These are phyloP conservation scores for Chamaenerion angustifolium DNA, from an alignment of 345 rosid species.

Conservation along the genomic window DNA sequence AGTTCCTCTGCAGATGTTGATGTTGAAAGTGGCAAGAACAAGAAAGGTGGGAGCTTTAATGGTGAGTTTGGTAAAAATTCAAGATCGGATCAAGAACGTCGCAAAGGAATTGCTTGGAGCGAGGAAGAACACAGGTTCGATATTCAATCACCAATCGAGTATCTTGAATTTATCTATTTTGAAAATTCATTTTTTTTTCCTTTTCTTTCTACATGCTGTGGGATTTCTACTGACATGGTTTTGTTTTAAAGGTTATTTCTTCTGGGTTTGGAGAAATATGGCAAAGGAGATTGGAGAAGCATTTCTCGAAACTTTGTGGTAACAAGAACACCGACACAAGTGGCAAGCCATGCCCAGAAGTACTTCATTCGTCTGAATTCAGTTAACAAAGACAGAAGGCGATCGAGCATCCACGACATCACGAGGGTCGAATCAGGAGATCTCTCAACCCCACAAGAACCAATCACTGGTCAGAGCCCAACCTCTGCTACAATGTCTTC, in stretches of 20 bases:
- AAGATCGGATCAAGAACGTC: constrained; percentile 81
- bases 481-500: constrained; percentile 3
- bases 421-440: constrained; percentile 11
- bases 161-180: no score
- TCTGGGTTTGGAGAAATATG: constrained; percentile 14
- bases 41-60: constrained; percentile 37
- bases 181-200: not conserved
- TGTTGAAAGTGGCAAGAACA: constrained; percentile 55
- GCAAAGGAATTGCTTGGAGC: constrained; percentile 96
- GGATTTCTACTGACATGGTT: not conserved
- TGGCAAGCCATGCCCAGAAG: constrained; percentile 20
- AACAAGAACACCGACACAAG: constrained; percentile 16
- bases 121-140: constrained; percentile 88
- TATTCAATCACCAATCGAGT: not conserved
- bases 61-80: constrained; percentile 51
- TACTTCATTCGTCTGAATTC: constrained; percentile 15
- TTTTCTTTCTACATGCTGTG: no score
- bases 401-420: constrained; percentile 18
- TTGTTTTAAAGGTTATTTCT: constrained; percentile 10
- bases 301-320: constrained; percentile 16
- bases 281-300: constrained; percentile 18
- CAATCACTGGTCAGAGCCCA: constrained; percentile 12
- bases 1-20: constrained; percentile 22
- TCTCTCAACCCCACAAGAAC: constrained; percentile 4
- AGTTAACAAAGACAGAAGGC: constrained; percentile 15